A percentile compares a stretch with the other conserved stretches of the same genome.
These are phyloP conservation scores for Funneliformis caledonium DNA, from an alignment of 371 early-diverging fungal genomes.

Conservation along the genomic window DNA sequence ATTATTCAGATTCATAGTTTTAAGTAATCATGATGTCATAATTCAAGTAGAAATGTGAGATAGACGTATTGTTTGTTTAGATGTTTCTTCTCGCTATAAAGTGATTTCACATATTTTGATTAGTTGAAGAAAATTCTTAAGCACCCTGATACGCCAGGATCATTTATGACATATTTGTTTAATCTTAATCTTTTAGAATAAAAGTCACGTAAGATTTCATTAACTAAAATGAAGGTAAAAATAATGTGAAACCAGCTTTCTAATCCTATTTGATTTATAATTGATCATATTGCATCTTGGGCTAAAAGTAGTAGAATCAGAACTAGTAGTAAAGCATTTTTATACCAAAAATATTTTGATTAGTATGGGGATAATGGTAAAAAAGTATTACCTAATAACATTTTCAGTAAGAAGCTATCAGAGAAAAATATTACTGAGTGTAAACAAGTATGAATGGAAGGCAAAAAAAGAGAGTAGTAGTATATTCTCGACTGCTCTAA, in stretches of 20 bases:
- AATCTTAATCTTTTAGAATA: no score
- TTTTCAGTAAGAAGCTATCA: no score
- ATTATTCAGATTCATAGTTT: no score
- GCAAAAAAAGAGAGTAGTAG: no score
- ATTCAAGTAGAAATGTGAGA: conserved; percentile 3
- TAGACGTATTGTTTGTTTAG: no score
- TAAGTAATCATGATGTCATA: conserved; percentile 18
- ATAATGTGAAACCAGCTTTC: no score
- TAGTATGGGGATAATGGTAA: conserved; percentile 7
- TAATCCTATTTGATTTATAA: no score
- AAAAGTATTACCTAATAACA: conserved; percentile 1
- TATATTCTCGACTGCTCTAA: no score
- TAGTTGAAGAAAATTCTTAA: neutral
- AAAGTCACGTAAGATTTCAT: no score
- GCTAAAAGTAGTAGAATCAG: no score
- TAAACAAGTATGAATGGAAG: neutral
- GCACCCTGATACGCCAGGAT: conserved; percentile 2
- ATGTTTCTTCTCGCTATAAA: conserved; percentile 19
- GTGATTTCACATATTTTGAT: conserved; percentile 15
- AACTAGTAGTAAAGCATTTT: neutral
- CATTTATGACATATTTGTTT: conserved; percentile 14
- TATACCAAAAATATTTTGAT: neutral
- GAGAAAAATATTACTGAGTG: neutral
- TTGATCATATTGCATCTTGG: no score
- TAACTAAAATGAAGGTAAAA: no score